Conservation (phyloP, 208 protist genomes). For the Trypanosomatidae sp. region DNA sequence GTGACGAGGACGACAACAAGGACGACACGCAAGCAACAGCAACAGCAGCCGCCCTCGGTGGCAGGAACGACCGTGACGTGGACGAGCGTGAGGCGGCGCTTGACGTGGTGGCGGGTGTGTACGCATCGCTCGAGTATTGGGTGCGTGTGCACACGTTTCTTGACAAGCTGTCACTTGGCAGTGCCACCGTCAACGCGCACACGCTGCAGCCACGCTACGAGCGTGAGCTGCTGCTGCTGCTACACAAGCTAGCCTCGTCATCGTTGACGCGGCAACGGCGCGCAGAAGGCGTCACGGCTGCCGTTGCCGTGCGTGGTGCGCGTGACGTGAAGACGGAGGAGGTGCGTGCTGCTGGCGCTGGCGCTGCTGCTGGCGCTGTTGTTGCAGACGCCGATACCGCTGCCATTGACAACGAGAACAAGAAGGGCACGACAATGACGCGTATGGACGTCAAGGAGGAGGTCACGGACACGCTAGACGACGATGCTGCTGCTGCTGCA, state of each 20-base stretch:
- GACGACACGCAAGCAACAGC: neutral
- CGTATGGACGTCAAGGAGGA: no score
- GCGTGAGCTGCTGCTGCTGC: slow-evolving; percentile 41
- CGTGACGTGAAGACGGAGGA: no score
- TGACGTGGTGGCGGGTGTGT: neutral
- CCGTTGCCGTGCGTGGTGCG: no score
- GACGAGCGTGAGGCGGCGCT: neutral
- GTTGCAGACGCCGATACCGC: no score
- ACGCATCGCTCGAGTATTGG: slow-evolving; percentile 52
- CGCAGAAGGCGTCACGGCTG: no score
- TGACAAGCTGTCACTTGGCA: slow-evolving; percentile 39
- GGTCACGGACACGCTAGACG: no score
- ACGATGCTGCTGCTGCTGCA: no score
- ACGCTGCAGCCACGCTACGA: slow-evolving; percentile 57
- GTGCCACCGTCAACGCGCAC: slow-evolving; percentile 36
- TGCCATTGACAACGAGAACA: no score
- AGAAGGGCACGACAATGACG: no score
- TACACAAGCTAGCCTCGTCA: slow-evolving; percentile 17
- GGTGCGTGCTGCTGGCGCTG: no score
- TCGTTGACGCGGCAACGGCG: neutral
- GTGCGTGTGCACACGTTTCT: slow-evolving; percentile 53
- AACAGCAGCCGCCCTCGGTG: neutral
- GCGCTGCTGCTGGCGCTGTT: no score
- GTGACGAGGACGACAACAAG: slow-evolving; percentile 3
- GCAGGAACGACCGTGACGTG: neutral